Conservation (phyloP, 768 basidiomycete genomes). For the Tricholomella constricta region DNA sequence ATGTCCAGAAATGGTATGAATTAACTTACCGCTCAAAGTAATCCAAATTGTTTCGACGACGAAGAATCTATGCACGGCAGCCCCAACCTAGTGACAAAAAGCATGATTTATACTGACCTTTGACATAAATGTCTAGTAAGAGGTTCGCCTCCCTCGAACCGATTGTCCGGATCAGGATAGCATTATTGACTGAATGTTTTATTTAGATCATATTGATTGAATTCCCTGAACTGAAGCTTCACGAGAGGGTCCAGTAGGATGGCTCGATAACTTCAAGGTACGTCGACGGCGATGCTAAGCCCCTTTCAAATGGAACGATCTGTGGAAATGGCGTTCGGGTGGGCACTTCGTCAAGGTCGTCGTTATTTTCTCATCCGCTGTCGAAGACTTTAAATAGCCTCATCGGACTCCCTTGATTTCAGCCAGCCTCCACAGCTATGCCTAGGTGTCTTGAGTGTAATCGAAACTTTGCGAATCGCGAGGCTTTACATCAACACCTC, state of each 20-base stretch:
- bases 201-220: neutral
- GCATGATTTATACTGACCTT: no score
- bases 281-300: neutral
- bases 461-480: conserved; percentile 6
- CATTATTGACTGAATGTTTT: neutral
- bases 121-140: no score
- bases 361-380: neutral
- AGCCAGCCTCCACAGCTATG: neutral
- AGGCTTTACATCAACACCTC: conserved; percentile 16
- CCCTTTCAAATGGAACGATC: neutral
- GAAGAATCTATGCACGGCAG: no score
- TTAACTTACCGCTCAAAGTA: no score
- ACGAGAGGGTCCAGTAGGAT: neutral
- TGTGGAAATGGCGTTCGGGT: no score
- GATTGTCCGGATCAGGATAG: neutral
- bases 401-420: neutral
- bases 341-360: no score
- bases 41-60: no score
- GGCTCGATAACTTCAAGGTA: neutral
- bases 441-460: conserved; percentile 11
- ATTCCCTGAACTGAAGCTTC: neutral
- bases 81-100: no score
- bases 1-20: no score
- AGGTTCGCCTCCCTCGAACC: no score
- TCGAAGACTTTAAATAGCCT: neutral